phyloP scores from a whole-genome alignment of 805 yeast species.

The Isabelozyma gotoi region DNA sequence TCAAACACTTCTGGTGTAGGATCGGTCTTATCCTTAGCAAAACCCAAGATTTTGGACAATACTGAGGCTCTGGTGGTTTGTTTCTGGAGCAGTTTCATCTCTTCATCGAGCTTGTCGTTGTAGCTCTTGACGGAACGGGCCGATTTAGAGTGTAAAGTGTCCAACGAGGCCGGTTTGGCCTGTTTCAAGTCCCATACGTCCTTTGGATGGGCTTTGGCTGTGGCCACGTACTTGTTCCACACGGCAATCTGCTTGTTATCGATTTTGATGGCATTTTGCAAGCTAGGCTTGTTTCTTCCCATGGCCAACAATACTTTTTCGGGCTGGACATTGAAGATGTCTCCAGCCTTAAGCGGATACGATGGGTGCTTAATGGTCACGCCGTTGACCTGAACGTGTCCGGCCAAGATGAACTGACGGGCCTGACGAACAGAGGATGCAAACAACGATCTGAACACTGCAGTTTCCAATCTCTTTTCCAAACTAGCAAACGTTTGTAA shows the following conservation, averaged over 20 bases:
- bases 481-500: slow-evolving; percentile 85
- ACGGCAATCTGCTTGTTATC: slow-evolving; percentile 70
- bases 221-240: slow-evolving; percentile 73
- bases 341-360: slow-evolving; percentile 78
- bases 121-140: slow-evolving; percentile 17
- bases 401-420: slow-evolving; percentile 77
- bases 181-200: slow-evolving; percentile 52
- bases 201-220: slow-evolving; percentile 57
- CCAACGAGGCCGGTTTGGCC: slow-evolving; percentile 40
- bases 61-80: slow-evolving; percentile 47
- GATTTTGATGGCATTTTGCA: slow-evolving; percentile 62
- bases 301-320: slow-evolving; percentile 81
- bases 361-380: slow-evolving; percentile 75
- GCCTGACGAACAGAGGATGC: slow-evolving; percentile 95
- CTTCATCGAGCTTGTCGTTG: slow-evolving; percentile 40
- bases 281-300: slow-evolving; percentile 81
- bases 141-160: slow-evolving; percentile 18
- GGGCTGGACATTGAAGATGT: slow-evolving; percentile 81
- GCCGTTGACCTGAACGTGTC: slow-evolving; percentile 86
- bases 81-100: slow-evolving; percentile 43
- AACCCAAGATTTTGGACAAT: slow-evolving; percentile 42
- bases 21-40: slow-evolving; percentile 17
- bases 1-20: slow-evolving; percentile 31
- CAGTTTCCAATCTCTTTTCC: slow-evolving; percentile 87
- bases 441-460: slow-evolving; percentile 87